Evolutionary conservation across 192 early-diverging fungal species (phyloP).

Genomic region (Dissophora globulifera): DNA sequence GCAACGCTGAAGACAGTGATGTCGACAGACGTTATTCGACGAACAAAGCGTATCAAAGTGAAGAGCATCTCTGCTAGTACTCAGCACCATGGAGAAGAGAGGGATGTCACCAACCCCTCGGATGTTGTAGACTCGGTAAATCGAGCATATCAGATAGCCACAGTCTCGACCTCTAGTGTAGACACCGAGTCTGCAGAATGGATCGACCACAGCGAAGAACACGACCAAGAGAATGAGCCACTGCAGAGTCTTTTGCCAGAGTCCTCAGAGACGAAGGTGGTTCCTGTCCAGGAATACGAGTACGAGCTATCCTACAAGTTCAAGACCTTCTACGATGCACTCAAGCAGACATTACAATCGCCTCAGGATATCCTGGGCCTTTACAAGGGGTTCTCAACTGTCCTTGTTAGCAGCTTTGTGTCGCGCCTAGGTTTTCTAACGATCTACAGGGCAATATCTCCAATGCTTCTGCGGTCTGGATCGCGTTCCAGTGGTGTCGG

Average conservation of each 20-base stretch:
- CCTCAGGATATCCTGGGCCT: conserved; percentile 17
- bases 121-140: too few relatives aligned
- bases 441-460: conserved; percentile 1
- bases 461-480: neutral
- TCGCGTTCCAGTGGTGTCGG: neutral
- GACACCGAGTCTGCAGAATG: conserved; percentile 16
- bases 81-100: too few relatives aligned
- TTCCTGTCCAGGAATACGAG: neutral
- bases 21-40: conserved; percentile 28
- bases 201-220: conserved; percentile 8
- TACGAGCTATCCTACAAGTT: conserved; percentile 26
- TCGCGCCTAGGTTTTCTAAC: conserved; percentile 34
- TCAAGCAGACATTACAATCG: neutral
- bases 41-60: neutral
- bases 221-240: neutral
- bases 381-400: conserved; percentile 32
- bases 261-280: neutral
- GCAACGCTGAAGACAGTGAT: conserved; percentile 20
- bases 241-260: neutral
- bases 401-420: conserved; percentile 10
- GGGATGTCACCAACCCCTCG: too few relatives aligned
- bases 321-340: neutral
- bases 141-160: too few relatives aligned
- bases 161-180: neutral
- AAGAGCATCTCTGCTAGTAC: neutral